Evolutionary conservation across 495 filamentous ascomycete species (phyloP).

Genomic region (Trichoderma gamsii): DNA sequence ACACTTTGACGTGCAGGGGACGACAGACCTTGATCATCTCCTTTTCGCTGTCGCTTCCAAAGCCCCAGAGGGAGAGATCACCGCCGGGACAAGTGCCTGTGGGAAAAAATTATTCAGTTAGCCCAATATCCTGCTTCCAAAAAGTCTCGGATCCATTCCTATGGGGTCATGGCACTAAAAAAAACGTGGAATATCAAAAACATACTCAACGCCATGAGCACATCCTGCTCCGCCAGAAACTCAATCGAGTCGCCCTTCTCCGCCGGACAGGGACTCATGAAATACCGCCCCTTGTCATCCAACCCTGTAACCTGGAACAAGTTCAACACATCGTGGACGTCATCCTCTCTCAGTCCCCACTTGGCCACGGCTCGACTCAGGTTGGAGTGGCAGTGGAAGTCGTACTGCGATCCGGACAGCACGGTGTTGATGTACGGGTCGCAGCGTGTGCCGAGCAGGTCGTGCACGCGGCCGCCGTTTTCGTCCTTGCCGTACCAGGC

Average conservation of each 20-base stretch:
- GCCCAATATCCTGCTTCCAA: background rate
- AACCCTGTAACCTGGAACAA: slow-evolving; percentile 76
- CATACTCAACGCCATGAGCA: slow-evolving; percentile 64
- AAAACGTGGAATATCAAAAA: slow-evolving; percentile 37
- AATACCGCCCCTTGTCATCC: slow-evolving; percentile 65
- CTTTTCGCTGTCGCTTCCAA: slow-evolving; percentile 56
- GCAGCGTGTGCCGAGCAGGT: slow-evolving; percentile 70
- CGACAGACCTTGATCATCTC: slow-evolving; percentile 68
- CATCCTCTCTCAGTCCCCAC: slow-evolving; percentile 60
- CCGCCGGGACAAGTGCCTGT: slow-evolving; percentile 46
- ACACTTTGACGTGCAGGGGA: slow-evolving; percentile 68
- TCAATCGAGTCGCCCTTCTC: slow-evolving; percentile 61
- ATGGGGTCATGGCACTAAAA: slow-evolving; percentile 6
- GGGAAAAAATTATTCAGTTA: background rate
- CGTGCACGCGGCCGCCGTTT: slow-evolving; percentile 58
- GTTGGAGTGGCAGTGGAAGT: slow-evolving; percentile 80
- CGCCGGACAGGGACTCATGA: slow-evolving; percentile 68
- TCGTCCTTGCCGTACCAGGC: slow-evolving; percentile 46
- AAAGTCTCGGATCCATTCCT: background rate
- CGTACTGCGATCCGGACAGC: slow-evolving; percentile 61
- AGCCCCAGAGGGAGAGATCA: slow-evolving; percentile 71
- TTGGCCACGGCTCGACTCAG: slow-evolving; percentile 64
- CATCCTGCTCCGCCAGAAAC: slow-evolving; percentile 70
- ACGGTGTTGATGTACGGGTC: slow-evolving; percentile 70
- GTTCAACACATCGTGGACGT: slow-evolving; percentile 78